Percentiles rank a stretch among this genome's conserved stretches.
Conservation (phyloP, 345 rosid genomes). For the Anastatica hierochuntica region DNA sequence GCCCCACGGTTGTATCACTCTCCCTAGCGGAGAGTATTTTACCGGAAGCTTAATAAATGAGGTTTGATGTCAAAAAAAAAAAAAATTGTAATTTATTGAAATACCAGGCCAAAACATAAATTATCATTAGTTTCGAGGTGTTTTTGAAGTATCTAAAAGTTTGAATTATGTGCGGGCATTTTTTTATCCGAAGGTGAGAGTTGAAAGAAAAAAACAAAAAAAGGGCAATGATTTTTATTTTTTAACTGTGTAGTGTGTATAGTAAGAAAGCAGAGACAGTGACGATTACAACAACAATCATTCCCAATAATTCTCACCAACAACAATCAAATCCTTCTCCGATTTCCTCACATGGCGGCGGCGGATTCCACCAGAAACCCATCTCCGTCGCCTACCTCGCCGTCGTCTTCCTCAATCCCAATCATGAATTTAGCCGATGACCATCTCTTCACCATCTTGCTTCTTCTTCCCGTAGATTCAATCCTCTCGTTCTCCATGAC, state of each 20-base stretch:
- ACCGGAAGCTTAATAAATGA: too few relatives aligned
- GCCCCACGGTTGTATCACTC: too few relatives aligned
- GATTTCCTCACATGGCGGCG: background rate
- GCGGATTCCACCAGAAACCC: background rate
- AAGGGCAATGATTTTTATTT: background rate
- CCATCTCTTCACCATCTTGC: constrained; percentile 69
- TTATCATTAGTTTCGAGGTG: background rate
- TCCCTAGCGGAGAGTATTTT: too few relatives aligned
- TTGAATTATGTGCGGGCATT: constrained; percentile 13
- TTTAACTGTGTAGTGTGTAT: constrained; percentile 13
- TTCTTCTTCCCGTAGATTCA: constrained; percentile 69
- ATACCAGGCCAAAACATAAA: background rate
- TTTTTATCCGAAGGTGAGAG: background rate
- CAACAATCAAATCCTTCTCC: constrained; percentile 8
- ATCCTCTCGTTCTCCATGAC: constrained; percentile 60
- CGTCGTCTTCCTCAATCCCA: constrained; percentile 1
- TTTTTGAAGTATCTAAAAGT: constrained; percentile 1
- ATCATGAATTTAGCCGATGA: constrained; percentile 42
- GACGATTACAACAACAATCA: constrained; percentile 10
- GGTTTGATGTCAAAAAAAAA: too few relatives aligned
- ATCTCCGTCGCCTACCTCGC: constrained; percentile 5
- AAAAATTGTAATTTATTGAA: background rate
- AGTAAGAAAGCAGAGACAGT: background rate
- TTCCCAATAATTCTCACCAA: constrained; percentile 14
- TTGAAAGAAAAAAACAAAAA: constrained; percentile 4